These are phyloP conservation scores for Vitis hybrid DNA, from an alignment of 177 flowering plant species.

Conservation along the genomic window DNA sequence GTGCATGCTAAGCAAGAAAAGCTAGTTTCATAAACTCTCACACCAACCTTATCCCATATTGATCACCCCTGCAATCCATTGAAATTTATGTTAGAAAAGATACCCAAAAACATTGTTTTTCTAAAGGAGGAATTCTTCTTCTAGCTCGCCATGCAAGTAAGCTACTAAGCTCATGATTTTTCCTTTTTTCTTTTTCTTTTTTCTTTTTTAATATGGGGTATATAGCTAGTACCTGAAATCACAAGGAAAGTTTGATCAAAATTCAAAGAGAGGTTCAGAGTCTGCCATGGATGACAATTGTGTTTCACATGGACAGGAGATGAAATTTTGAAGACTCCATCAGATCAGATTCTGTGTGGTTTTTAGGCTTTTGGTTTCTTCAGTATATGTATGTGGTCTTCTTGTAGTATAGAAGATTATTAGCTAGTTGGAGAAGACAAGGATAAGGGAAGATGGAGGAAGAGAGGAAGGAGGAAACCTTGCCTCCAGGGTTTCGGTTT, in stretches of 20 bases:
- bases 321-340: too few species aligned
- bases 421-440: neutral
- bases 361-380: too few species aligned
- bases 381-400: neutral
- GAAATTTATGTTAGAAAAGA: neutral
- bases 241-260: too few species aligned
- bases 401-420: conserved; percentile 5
- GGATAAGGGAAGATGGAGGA: neutral
- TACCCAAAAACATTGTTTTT: neutral
- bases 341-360: too few species aligned
- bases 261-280: too few species aligned
- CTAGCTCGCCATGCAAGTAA: conserved; percentile 21
- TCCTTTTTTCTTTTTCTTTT: neutral
- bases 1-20: conserved; percentile 18
- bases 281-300: too few species aligned
- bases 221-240: too few species aligned
- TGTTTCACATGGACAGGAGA: too few species aligned
- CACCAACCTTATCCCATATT: neutral
- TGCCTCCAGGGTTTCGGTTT: conserved; percentile 82
- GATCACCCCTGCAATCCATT: conserved; percentile 2
- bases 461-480: conserved; percentile 34
- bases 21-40: neutral
- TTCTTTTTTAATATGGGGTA: neutral
- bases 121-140: conserved; percentile 1
- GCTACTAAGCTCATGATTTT: conserved; percentile 4